Evolutionary conservation across 2,329 filamentous ascomycete genomes (phyloP), one percentile per base, ranked within the genome.

Genomic region (Cladophialophora psammophila): DNA sequence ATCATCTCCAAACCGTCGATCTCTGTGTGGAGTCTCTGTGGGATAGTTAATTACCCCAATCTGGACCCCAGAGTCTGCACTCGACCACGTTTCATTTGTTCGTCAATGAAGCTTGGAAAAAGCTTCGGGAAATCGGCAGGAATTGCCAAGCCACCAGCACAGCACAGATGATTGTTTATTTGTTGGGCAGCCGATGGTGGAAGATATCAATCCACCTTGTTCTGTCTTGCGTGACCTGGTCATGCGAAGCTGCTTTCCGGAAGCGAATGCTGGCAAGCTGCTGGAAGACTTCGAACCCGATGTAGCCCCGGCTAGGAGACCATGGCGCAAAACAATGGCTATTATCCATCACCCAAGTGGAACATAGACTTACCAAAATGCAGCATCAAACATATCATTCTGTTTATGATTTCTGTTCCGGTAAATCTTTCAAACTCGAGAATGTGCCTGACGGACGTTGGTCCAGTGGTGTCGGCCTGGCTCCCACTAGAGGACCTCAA

Each of bases 31-130:
- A 58, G 45, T 20, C 18, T 10, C 31, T 61, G 59, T 13, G 58
- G 59, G 61, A 64, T 38, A 42, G 36, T 36, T 12, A 7, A 15
- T 42, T 64, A 57, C 52, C 60, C 60, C 60, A 57, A 55, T 32
- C 36, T 45, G 36, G 54, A 52, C 32, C 36, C 52, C 36, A 45
- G 57, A 15, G 26, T 34, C 57, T 35, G 40, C 15, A 3, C 7
- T 34, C 26, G 40, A 18, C 2, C 9, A n/a, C 7, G n/a, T 50
- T 40, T 50, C 20, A 60, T 61, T 53, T 13, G 58, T 34, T 53
- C 45, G 32, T 35, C 58, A 20, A 26, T 13, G 6, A 9, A 40
- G 7, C 18, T 20, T 32, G 13, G 40, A 34, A 7, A 40, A 53
- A 38, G 58, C 59, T 61, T 54, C 48, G 31, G 48, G 45, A 38